Conservation (phyloP, 768 basidiomycete genomes). For the Psilocybe sp. region DNA sequence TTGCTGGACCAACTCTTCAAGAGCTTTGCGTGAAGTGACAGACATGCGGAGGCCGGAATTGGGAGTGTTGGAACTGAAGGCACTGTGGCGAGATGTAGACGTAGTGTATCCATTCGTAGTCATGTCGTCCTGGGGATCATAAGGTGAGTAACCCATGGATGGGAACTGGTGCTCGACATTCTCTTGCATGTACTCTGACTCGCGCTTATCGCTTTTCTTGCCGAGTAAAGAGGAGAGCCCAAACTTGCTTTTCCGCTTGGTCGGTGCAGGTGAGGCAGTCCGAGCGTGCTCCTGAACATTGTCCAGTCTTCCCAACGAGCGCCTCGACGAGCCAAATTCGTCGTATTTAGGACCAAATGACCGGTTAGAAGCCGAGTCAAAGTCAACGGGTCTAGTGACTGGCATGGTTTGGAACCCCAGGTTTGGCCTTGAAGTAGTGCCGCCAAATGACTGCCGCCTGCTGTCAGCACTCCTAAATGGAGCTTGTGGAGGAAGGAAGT, state of each 20-base stretch:
- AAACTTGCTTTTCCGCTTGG: slow-evolving; percentile 74
- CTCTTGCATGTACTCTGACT: slow-evolving; percentile 31
- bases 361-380: slow-evolving; percentile 25
- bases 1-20: slow-evolving; percentile 82
- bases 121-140: slow-evolving; percentile 49
- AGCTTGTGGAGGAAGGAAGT: slow-evolving; percentile 60
- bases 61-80: slow-evolving; percentile 33
- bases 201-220: slow-evolving; percentile 38
- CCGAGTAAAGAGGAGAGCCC: slow-evolving; percentile 67
- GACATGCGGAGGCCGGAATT: slow-evolving; percentile 52
- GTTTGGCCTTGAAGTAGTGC: slow-evolving; percentile 56
- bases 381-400: slow-evolving; percentile 28
- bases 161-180: slow-evolving; percentile 45
- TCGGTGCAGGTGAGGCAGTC: slow-evolving; percentile 30
- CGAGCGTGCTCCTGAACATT: slow-evolving; percentile 27
- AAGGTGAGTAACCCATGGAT: slow-evolving; percentile 39
- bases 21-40: slow-evolving; percentile 62
- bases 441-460: slow-evolving; percentile 77
- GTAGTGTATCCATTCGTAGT: slow-evolving; percentile 43
- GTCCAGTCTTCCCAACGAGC: slow-evolving; percentile 50
- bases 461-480: slow-evolving; percentile 56
- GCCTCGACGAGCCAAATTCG: slow-evolving; percentile 70
- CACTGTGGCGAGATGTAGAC: slow-evolving; percentile 51
- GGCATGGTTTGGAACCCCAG: slow-evolving; percentile 52
- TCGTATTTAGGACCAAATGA: slow-evolving; percentile 50